These are phyloP conservation scores for Mycocentrospora acerina DNA, from an alignment of 2,329 filamentous ascomycete genomes.

Conservation along the genomic window DNA sequence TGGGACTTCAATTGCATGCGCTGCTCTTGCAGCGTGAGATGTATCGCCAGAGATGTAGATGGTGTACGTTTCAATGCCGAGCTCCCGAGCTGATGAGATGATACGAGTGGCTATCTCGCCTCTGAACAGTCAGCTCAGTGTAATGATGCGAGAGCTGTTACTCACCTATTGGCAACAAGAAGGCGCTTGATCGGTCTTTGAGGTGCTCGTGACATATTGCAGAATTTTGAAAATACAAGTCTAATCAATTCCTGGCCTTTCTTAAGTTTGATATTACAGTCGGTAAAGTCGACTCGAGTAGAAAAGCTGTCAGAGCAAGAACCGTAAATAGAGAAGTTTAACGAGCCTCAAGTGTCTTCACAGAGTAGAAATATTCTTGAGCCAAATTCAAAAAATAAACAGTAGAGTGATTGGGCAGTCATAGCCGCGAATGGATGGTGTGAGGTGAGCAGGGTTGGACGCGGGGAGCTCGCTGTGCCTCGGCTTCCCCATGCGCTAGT, in stretches of 20 bases:
- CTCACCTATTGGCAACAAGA: conserved; percentile 56
- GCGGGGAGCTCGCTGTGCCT: conserved; percentile 30
- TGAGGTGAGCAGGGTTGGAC: conserved; percentile 10
- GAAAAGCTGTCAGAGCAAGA: conserved; percentile 4
- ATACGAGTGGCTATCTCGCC: conserved; percentile 67
- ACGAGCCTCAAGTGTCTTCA: background rate
- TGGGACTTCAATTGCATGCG: conserved; percentile 53
- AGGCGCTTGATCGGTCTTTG: conserved; percentile 51
- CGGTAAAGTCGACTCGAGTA: conserved; percentile 10
- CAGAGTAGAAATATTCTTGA: too few relatives aligned
- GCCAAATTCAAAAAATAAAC: too few relatives aligned
- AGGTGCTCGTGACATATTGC: conserved; percentile 24
- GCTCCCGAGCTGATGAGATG: conserved; percentile 60
- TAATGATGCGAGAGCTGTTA: background rate
- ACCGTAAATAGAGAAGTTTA: too few relatives aligned
- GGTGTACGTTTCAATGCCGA: conserved; percentile 57
- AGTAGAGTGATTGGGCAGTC: too few relatives aligned
- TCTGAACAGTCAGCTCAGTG: conserved; percentile 36
- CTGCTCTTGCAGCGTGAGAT: conserved; percentile 56
- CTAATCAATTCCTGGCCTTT: background rate
- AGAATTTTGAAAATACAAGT: background rate
- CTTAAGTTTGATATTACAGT: background rate
- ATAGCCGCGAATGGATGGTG: background rate
- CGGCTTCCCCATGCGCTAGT: conserved; percentile 27
- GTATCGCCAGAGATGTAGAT: conserved; percentile 58